phyloP scores from a whole-genome alignment of 208 protist genomes.

The Wallacemonas sp. region DNA sequence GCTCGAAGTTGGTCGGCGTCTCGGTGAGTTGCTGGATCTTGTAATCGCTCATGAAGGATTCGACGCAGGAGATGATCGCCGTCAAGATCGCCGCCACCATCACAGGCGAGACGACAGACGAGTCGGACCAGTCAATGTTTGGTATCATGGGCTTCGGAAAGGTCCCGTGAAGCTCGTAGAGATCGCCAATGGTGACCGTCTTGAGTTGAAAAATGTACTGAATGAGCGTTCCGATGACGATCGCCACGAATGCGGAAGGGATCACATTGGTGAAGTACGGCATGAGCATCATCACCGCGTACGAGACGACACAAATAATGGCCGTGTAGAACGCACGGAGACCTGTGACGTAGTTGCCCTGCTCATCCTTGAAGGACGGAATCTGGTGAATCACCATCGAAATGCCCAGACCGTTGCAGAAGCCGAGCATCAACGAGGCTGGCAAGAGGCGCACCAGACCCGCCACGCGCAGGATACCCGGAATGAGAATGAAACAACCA shows the following conservation, averaged over 20 bases:
- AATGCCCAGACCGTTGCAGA: conserved; percentile 53
- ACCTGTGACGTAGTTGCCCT: conserved; percentile 39
- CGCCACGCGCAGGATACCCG: conserved; percentile 49
- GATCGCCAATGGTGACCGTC: conserved; percentile 52
- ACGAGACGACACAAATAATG: conserved; percentile 54
- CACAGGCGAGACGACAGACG: conserved; percentile 29
- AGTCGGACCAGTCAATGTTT: conserved; percentile 34
- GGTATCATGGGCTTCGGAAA: conserved; percentile 43
- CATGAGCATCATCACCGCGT: conserved; percentile 59
- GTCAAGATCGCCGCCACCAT: conserved; percentile 49
- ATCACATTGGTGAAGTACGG: conserved; percentile 52
- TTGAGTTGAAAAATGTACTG: conserved; percentile 57
- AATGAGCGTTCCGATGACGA: conserved; percentile 54
- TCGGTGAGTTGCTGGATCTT: conserved; percentile 58
- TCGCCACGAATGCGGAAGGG: conserved; percentile 46
- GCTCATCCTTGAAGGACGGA: conserved; percentile 41
- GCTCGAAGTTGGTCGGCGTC: conserved; percentile 57
- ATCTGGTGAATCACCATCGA: conserved; percentile 54
- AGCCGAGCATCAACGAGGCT: conserved; percentile 54
- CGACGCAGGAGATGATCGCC: conserved; percentile 43
- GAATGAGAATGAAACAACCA: conserved; percentile 42
- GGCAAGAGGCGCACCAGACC: conserved; percentile 47
- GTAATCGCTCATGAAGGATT: conserved; percentile 60
- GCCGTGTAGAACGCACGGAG: conserved; percentile 40
- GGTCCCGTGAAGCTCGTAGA: conserved; percentile 45